phyloP scores from a whole-genome alignment of 768 basidiomycete genomes.

The Mycena vitilis region DNA sequence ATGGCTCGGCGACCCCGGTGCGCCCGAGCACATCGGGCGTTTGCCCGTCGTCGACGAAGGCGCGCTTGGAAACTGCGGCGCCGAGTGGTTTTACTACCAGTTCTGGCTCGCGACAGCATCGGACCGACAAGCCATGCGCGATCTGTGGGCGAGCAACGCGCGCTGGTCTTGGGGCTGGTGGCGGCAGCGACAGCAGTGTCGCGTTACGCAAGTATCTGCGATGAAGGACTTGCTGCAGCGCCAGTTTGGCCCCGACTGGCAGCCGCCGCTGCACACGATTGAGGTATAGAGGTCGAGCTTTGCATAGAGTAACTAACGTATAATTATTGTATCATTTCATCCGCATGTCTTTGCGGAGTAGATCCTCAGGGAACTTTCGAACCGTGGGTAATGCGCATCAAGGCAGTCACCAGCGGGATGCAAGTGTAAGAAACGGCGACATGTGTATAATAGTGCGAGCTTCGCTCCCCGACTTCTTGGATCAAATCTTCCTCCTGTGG shows the following conservation, averaged over 20 bases:
- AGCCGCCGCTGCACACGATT: conserved; percentile 31
- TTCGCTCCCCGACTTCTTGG: too few relatives aligned
- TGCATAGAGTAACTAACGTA: not conserved
- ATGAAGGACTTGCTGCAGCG: conserved; percentile 41
- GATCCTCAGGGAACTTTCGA: too few relatives aligned
- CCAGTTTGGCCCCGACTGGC: conserved; percentile 40
- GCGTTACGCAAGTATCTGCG: conserved; percentile 40
- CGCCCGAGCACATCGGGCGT: conserved; percentile 37
- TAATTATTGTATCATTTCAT: not conserved
- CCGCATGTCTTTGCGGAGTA: too few relatives aligned
- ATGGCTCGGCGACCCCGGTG: conserved; percentile 47
- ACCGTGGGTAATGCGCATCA: too few relatives aligned
- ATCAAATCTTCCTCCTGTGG: too few relatives aligned
- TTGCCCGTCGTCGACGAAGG: conserved; percentile 40
- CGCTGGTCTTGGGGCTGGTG: conserved; percentile 45
- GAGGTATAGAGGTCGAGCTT: not conserved
- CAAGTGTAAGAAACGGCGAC: too few relatives aligned
- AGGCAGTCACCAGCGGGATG: too few relatives aligned
- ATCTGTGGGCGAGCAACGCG: conserved; percentile 31
- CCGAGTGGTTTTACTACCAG: conserved; percentile 62
- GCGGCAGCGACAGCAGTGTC: conserved; percentile 43
- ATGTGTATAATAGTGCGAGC: too few relatives aligned
- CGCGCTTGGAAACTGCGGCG: conserved; percentile 54
- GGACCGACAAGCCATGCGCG: conserved; percentile 37
- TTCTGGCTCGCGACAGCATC: conserved; percentile 55